phyloP scores from a whole-genome alignment of 306 rosid genomes.

The Pyrus bretschneideri region DNA sequence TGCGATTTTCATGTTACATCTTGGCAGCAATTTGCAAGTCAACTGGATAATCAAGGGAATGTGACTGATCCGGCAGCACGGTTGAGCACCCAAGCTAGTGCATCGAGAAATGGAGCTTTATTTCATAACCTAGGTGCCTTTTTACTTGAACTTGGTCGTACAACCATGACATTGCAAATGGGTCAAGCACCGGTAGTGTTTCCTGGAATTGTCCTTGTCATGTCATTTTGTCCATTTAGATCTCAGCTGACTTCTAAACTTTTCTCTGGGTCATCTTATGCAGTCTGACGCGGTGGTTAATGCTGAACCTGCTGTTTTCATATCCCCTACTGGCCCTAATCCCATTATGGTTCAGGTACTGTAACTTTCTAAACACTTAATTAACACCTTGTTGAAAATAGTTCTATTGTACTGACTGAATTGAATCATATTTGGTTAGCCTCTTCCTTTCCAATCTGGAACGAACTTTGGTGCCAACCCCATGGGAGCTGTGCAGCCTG shows the following conservation, averaged over 20 bases:
- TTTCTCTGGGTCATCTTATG: slow-evolving; percentile 18
- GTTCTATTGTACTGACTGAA: slow-evolving; percentile 36
- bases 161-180: slow-evolving; percentile 78
- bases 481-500: slow-evolving; percentile 63
- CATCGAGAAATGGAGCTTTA: slow-evolving; percentile 58
- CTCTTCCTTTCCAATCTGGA: slow-evolving; percentile 84
- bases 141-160: slow-evolving; percentile 96
- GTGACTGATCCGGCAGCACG: slow-evolving; percentile 55
- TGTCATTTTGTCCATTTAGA: slow-evolving; percentile 20
- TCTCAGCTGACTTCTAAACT: slow-evolving; percentile 1
- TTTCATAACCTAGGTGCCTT: slow-evolving; percentile 83
- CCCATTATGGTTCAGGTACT: slow-evolving; percentile 93
- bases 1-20: slow-evolving; percentile 21
- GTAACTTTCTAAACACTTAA: slow-evolving; percentile 11
- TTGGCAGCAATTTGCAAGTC: slow-evolving; percentile 69
- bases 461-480: slow-evolving; percentile 67
- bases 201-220: not conserved
- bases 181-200: slow-evolving; percentile 77
- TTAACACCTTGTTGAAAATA: slow-evolving; percentile 18
- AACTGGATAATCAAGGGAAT: slow-evolving; percentile 75
- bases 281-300: slow-evolving; percentile 96
- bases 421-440: slow-evolving; percentile 50
- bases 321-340: slow-evolving; percentile 87
- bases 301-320: slow-evolving; percentile 93
- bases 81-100: slow-evolving; percentile 53